Conservation (phyloP, 2,329 filamentous ascomycete genomes). For the Fusarium acutatum region DNA sequence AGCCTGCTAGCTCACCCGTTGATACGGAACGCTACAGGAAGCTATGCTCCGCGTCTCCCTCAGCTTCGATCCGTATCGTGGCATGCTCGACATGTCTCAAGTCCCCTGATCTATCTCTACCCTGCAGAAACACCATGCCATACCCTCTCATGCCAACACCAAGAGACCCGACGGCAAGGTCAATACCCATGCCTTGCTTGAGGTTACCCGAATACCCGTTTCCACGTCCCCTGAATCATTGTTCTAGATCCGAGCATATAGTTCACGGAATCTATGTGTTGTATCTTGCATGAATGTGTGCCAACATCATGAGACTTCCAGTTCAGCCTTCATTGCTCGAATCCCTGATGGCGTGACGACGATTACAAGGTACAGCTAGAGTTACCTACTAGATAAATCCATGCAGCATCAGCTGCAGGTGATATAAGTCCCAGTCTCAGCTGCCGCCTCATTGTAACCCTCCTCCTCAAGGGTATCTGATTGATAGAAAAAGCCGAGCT, state of each 20-base stretch:
- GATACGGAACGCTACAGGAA: constrained; percentile 23
- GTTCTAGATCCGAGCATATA: neutral
- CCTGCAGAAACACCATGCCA: constrained; percentile 17
- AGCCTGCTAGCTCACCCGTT: constrained; percentile 1
- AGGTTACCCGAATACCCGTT: constrained; percentile 14
- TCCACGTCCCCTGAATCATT: neutral
- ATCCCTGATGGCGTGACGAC: neutral
- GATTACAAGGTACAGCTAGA: neutral
- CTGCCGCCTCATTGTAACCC: neutral
- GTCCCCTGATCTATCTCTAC: neutral
- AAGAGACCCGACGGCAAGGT: neutral
- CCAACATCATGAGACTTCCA: constrained; percentile 1
- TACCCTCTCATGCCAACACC: neutral
- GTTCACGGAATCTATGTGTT: neutral
- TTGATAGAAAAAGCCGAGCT: neutral
- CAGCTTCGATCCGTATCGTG: neutral
- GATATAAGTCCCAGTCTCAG: neutral
- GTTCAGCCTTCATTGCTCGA: constrained; percentile 3
- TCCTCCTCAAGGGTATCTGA: neutral
- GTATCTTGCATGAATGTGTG: neutral
- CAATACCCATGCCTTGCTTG: constrained; percentile 1
- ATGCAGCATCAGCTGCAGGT: neutral
- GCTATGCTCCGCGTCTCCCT: constrained; percentile 7
- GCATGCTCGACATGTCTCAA: constrained; percentile 13
- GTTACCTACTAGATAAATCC: neutral